Evolutionary conservation across 208 protist species (phyloP).

Genomic region (Phytomonas sp.): DNA sequence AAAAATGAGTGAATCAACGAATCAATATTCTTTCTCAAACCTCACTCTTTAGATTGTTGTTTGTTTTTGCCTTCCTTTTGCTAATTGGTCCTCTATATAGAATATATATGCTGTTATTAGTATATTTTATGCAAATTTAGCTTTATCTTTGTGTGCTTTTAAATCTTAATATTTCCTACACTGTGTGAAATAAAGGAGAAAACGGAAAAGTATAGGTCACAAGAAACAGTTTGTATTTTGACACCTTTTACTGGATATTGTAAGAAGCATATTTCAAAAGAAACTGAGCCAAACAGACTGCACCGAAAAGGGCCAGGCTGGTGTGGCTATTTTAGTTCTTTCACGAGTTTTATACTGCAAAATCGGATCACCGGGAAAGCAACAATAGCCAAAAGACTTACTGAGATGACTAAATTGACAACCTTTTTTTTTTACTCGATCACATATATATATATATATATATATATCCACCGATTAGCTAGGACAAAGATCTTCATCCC

Average conservation of each 20-base stretch:
- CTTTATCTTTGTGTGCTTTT: neutral
- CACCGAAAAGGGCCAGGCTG: neutral
- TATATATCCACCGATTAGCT: neutral
- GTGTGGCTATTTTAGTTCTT: neutral
- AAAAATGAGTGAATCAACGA: neutral
- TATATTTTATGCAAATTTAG: neutral
- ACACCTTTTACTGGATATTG: neutral
- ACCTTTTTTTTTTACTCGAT: neutral
- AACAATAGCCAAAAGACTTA: neutral
- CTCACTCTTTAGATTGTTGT: neutral
- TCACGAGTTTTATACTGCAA: neutral
- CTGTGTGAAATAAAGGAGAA: neutral
- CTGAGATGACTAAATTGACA: neutral
- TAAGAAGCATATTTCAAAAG: neutral
- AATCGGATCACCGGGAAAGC: neutral
- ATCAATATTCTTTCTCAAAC: slow-evolving; percentile 3
- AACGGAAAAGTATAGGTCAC: neutral
- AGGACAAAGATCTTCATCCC: neutral
- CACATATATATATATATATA: neutral
- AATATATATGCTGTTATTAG: neutral
- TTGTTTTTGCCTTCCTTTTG: neutral
- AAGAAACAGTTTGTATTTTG: neutral
- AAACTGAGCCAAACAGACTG: neutral
- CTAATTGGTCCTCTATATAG: neutral
- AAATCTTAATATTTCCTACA: slow-evolving; percentile 1